A percentile compares a stretch with the other conserved stretches of the same genome.
Conservation (phyloP, 2,329 filamentous ascomycete species). For the Penicillium capsulatum region DNA sequence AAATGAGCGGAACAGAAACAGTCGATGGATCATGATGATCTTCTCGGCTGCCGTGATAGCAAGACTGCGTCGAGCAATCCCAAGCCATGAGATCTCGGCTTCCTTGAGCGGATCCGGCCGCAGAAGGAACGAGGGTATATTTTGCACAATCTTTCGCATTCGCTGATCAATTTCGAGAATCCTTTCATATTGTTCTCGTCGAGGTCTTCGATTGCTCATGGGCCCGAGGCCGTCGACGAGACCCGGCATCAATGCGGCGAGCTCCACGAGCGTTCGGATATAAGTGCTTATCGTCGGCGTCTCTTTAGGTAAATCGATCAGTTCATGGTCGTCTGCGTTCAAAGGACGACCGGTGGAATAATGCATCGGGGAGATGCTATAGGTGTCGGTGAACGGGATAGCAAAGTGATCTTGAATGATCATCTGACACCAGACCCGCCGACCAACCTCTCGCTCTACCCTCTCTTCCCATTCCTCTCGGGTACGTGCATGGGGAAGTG, state of each 20-base stretch:
- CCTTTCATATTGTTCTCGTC: slow-evolving; percentile 37
- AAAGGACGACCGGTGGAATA: slow-evolving; percentile 31
- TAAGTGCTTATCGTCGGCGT: slow-evolving; percentile 25
- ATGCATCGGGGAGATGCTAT: slow-evolving; percentile 36
- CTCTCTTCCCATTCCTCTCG: slow-evolving; percentile 24
- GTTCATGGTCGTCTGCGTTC: slow-evolving; percentile 37
- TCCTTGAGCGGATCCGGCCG: slow-evolving; percentile 26
- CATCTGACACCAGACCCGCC: slow-evolving; percentile 38
- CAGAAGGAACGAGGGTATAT: slow-evolving; percentile 30
- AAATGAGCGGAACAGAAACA: slow-evolving; percentile 36
- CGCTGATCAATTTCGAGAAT: slow-evolving; percentile 33
- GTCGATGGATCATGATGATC: slow-evolving; percentile 43
- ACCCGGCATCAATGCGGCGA: slow-evolving; percentile 35
- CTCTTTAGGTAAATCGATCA: slow-evolving; percentile 16
- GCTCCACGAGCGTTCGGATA: slow-evolving; percentile 27
- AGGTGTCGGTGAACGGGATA: slow-evolving; percentile 37
- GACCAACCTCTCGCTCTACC: slow-evolving; percentile 33
- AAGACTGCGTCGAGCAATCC: slow-evolving; percentile 34
- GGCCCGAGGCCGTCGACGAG: slow-evolving; percentile 34
- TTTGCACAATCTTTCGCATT: slow-evolving; percentile 34
- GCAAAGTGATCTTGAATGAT: slow-evolving; percentile 39
- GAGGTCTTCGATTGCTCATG: slow-evolving; percentile 30
- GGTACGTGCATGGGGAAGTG: slow-evolving; percentile 4
- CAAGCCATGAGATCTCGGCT: slow-evolving; percentile 33
- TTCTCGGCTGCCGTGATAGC: slow-evolving; percentile 41